Base-by-base conservation (phyloP, 306 rosid genomes). In the Luffa aegyptiaca region DNA sequence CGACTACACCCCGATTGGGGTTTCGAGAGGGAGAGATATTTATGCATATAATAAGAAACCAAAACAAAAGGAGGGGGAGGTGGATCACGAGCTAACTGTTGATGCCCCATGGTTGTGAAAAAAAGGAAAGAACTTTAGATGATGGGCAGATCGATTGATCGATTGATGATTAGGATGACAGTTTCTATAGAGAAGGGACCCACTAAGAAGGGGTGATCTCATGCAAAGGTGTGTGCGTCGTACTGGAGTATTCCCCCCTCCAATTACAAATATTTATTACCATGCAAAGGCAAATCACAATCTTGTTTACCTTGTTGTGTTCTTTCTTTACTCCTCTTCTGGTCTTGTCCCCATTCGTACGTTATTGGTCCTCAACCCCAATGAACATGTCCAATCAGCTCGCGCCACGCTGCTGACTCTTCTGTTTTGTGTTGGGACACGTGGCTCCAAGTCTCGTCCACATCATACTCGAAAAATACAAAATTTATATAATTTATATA, bases 201-300 rank as follows among this genome's bases (percentile, higher is more conserved):
- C 49, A 45, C 49, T 45, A 10, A 45, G 3, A 5, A 9, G 49
- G 11, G 49, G 10, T 53, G 21, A 5, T 20, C 17, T 16, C 58
- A 86, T 84, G 92, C 85, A 86, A 56, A 73, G 31, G 31, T 26
- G 84, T 77, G 81, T 76, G 71, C 77, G 86, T 78, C 76, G 79
- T 20, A 45, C 10, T 45, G 35, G 75, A 69, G 10, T 18, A 69
- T 39, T 69, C n/a, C 52, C 21, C 51, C 2, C 13, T n/a, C 31
- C 48, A 49, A 49, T 49, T 49, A 49, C 4, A 39, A 36, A 26
- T 37, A 64, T 39, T 20, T 70, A 48, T 49, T 26, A 49, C 44
- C 78, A 74, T 52, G 41, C 61, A 74, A 12, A 33, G 20, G 37
- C 62, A 72, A 72, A 21, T 46, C 58, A 21, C 57, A 72, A 45